Evolutionary conservation across 2,329 filamentous ascomycete species (phyloP).

Genomic region (Cladosporium sp.): DNA sequence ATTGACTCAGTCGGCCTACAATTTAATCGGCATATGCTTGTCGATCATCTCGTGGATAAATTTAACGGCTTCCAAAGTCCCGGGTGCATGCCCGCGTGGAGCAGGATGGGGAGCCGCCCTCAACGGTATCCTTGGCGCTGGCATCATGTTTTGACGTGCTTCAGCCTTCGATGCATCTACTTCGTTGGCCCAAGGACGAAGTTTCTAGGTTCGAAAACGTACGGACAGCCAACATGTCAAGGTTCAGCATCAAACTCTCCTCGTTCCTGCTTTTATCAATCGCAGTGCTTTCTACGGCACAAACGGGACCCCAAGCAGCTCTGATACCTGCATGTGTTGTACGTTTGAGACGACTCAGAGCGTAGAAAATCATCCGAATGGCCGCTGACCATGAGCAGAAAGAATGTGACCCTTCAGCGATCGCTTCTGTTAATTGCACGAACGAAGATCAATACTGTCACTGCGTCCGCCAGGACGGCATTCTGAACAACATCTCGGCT

Average conservation of each 20-base stretch:
- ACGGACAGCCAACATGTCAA: not conserved
- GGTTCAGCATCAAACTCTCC: not conserved
- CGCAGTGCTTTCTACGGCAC: constrained; percentile 10
- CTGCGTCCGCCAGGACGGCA: constrained; percentile 25
- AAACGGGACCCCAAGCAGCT: constrained; percentile 25
- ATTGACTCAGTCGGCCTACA: not conserved
- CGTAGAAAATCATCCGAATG: not conserved
- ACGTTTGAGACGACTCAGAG: not conserved
- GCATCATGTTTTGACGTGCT: not conserved
- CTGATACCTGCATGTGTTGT: constrained; percentile 25
- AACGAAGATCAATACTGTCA: constrained; percentile 28
- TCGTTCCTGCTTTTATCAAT: not conserved
- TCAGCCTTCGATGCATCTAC: not conserved
- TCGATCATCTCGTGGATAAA: not conserved
- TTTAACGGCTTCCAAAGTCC: not conserved
- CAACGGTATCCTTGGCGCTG: constrained; percentile 4
- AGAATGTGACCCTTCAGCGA: constrained; percentile 27
- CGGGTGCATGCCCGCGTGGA: not conserved
- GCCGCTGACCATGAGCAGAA: constrained; percentile 14
- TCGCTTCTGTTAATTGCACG: constrained; percentile 28
- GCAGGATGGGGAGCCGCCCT: not conserved
- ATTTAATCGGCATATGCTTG: not conserved
- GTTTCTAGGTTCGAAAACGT: not conserved
- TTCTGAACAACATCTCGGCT: constrained; percentile 25
- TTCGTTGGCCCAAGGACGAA: no score